Evolutionary conservation across 1,284 basidiomycete species (phyloP), one percentile per base, ranked within the genome.

Genomic region (Agroathelia rolfsii): DNA sequence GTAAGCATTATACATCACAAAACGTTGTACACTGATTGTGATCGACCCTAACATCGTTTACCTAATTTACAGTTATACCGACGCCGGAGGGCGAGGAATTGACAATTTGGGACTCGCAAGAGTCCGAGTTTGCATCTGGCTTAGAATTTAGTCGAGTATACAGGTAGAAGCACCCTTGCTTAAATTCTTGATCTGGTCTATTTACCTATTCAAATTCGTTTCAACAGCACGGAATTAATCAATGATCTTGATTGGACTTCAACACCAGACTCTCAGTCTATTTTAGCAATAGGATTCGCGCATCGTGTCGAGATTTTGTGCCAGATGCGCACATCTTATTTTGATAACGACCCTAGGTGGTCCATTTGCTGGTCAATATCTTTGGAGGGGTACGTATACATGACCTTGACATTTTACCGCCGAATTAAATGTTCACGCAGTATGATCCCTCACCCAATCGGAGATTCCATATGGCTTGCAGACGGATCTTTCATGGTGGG

Each of bases 71-170:
- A 82, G 78, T 81, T 40, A 70, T 75, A 11, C 58, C 65, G 2
- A 52, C 61, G 28, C 52, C 54, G 12, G 66, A 68, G 25, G 78
- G 69, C 2, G 68, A 87, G 39, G 85, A 92, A 49, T 57, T 94
- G 35, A 89, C 87, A 0, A 87, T 96, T 13, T 95, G 89, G 89
- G 88, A 95, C 53, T 93, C 88, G 0, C 83, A 82, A 39, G 84
- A 85, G 51, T 89, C 84, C n/a, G 86, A 93, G 52, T 96, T 95
- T 53, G 77, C 86, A 4, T 85, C 85, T 1, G 92, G 92, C 2
- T 59, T 90, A 30, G 89, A 94, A 54, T 81, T 78, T 47, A 62
- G 65, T 19, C 62, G 66, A 20, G 53, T 69, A 9, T 77, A 76
- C 38, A 66, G 63, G 84, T 85, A 45, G 35, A 59, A 47, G n/a